Conservation (phyloP, 352 stramenopile genomes). For the Pythium pyrilobum region DNA sequence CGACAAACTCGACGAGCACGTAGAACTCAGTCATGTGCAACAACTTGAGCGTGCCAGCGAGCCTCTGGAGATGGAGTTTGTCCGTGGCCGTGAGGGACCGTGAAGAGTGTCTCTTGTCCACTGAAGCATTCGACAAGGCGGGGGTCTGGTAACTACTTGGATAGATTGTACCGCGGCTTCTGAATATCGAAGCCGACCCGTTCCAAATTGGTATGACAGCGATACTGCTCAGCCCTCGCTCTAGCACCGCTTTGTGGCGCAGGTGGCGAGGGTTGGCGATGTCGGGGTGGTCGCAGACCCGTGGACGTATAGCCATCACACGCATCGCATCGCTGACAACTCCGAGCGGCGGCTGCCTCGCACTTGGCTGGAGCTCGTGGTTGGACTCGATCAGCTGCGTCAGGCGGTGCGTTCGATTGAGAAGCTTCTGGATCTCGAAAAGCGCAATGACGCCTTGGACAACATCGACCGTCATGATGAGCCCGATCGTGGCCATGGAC, state of each 20-base stretch:
- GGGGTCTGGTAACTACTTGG: too few relatives aligned
- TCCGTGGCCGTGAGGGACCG: background rate
- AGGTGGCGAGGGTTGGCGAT: too few relatives aligned
- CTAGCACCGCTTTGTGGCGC: too few relatives aligned
- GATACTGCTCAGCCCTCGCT: too few relatives aligned
- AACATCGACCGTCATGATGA: conserved; percentile 5
- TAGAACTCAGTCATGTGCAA: conserved; percentile 13
- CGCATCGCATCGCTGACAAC: too few relatives aligned
- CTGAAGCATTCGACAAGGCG: too few relatives aligned
- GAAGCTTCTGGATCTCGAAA: conserved; percentile 3
- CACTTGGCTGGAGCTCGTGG: background rate
- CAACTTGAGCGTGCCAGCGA: background rate
- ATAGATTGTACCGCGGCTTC: too few relatives aligned
- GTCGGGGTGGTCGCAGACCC: too few relatives aligned
- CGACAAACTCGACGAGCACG: conserved; percentile 20
- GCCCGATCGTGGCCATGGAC: background rate
- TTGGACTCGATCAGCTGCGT: background rate
- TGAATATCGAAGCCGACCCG: too few relatives aligned
- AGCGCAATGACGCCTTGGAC: background rate
- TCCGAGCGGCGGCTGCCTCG: too few relatives aligned
- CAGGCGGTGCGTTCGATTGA: background rate
- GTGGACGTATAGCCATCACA: too few relatives aligned
- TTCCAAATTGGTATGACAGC: too few relatives aligned
- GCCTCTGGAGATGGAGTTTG: background rate
- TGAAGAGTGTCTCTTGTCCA: background rate